Evolutionary conservation across 2,329 filamentous ascomycete species (phyloP).

Genomic region (Zymoseptoria passerinii): DNA sequence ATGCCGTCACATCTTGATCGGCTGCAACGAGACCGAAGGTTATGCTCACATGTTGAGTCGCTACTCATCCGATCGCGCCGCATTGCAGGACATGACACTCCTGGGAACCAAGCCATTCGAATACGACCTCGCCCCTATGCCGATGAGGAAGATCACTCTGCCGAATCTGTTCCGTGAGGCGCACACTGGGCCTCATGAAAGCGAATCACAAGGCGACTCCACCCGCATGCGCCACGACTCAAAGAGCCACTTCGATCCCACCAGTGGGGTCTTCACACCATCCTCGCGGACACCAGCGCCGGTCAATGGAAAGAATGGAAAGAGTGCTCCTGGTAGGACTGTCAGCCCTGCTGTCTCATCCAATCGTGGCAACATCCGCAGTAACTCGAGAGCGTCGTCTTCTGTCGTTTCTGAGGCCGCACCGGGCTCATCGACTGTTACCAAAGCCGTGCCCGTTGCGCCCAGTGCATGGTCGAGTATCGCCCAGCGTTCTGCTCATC

Average conservation of each 20-base stretch:
- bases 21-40: constrained; percentile 49
- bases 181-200: constrained; percentile 33
- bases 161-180: constrained; percentile 46
- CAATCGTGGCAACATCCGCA: constrained; percentile 8
- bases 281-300: constrained; percentile 11
- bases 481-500: constrained; percentile 10
- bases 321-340: not conserved
- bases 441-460: not conserved
- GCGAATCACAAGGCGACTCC: constrained; percentile 20
- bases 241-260: constrained; percentile 23
- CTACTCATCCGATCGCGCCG: constrained; percentile 37
- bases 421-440: constrained; percentile 1
- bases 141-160: constrained; percentile 45
- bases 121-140: constrained; percentile 43
- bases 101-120: constrained; percentile 51
- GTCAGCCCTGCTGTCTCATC: constrained; percentile 4
- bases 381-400: constrained; percentile 14
- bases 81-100: constrained; percentile 44
- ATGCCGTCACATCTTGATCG: constrained; percentile 53
- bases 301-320: constrained; percentile 10
- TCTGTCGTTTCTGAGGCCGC: constrained; percentile 13
- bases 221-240: constrained; percentile 23
- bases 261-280: constrained; percentile 22
- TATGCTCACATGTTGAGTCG: constrained; percentile 48
- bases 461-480: constrained; percentile 16